phyloP scores from a whole-genome alignment of 1,284 basidiomycete genomes.

The Sporisorium exsertum region DNA sequence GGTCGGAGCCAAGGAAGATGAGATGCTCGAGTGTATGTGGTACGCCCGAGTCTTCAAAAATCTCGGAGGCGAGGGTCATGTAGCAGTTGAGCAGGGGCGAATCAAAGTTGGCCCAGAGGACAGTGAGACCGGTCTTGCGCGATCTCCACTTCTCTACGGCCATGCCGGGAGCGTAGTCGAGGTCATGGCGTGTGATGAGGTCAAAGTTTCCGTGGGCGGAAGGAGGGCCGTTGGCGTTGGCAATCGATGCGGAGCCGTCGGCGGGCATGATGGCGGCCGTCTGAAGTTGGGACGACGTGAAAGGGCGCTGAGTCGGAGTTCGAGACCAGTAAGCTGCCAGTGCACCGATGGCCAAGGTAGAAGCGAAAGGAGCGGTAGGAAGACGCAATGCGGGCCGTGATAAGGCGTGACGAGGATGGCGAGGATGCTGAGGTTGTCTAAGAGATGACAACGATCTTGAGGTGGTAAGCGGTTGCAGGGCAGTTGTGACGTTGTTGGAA shows the following conservation, averaged over 20 bases:
- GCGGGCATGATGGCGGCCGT: constrained; percentile 30
- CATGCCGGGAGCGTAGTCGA: constrained; percentile 79
- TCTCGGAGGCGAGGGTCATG: constrained; percentile 92
- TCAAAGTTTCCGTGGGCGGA: constrained; percentile 78
- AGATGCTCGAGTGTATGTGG: constrained; percentile 66
- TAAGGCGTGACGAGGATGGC: background rate
- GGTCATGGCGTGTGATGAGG: constrained; percentile 78
- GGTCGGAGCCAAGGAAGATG: constrained; percentile 65
- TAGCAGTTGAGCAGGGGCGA: constrained; percentile 92
- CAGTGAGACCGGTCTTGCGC: constrained; percentile 79
- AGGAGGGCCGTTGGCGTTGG: constrained; percentile 15
- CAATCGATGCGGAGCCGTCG: constrained; percentile 16
- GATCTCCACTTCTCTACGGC: constrained; percentile 86
- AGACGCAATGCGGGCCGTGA: constrained; percentile 10
- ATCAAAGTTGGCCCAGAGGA: constrained; percentile 73
- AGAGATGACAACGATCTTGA: constrained; percentile 11
- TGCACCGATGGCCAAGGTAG: constrained; percentile 18
- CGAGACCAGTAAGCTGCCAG: constrained; percentile 14
- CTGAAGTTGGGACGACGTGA: constrained; percentile 8
- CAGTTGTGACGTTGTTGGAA: constrained; percentile 16
- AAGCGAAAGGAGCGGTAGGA: constrained; percentile 10
- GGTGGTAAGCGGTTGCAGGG: constrained; percentile 8
- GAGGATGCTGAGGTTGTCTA: background rate
- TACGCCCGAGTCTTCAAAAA: constrained; percentile 73
- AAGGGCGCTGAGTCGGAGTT: constrained; percentile 11